A percentile compares a stretch with the other conserved stretches of the same genome.
phyloP scores from a whole-genome alignment of 768 basidiomycete genomes.

The Leccinum arenicola region DNA sequence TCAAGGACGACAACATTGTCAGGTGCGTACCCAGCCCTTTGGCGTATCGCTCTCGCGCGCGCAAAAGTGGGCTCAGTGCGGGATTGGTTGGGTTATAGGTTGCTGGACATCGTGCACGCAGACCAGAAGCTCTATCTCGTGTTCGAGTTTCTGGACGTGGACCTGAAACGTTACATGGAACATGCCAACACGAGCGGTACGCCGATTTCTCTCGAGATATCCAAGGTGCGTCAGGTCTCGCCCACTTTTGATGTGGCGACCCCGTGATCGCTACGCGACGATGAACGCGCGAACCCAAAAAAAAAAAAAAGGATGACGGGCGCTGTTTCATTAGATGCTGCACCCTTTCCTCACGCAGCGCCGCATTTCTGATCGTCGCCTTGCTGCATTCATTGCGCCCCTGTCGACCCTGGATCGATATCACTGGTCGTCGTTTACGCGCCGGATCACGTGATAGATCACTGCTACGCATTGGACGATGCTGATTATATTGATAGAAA shows the following conservation, averaged over 20 bases:
- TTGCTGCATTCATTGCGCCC: background rate
- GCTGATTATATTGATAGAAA: slow-evolving; percentile 57
- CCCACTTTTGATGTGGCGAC: slow-evolving; percentile 4
- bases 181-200: slow-evolving; percentile 67
- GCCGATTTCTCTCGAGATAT: slow-evolving; percentile 69
- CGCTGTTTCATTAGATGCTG: slow-evolving; percentile 9
- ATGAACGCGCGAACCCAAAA: too few species aligned
- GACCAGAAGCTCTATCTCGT: slow-evolving; percentile 98
- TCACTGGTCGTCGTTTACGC: slow-evolving; percentile 26
- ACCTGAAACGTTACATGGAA: slow-evolving; percentile 97
- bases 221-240: slow-evolving; percentile 63
- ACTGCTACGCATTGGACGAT: background rate
- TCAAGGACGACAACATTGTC: slow-evolving; percentile 95
- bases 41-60: background rate
- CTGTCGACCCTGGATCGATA: slow-evolving; percentile 11
- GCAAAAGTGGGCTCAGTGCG: slow-evolving; percentile 8
- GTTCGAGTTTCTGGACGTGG: slow-evolving; percentile 96
- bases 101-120: slow-evolving; percentile 94
- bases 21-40: slow-evolving; percentile 47
- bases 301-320: slow-evolving; percentile 2
- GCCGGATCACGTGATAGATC: slow-evolving; percentile 31
- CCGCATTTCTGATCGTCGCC: background rate
- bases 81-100: slow-evolving; percentile 41
- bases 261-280: background rate
- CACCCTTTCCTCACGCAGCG: slow-evolving; percentile 1